Evolutionary conservation across 2,329 filamentous ascomycete genomes (phyloP), one percentile per base, ranked within the genome.

Genomic region (Tricladium varicosporioides): DNA sequence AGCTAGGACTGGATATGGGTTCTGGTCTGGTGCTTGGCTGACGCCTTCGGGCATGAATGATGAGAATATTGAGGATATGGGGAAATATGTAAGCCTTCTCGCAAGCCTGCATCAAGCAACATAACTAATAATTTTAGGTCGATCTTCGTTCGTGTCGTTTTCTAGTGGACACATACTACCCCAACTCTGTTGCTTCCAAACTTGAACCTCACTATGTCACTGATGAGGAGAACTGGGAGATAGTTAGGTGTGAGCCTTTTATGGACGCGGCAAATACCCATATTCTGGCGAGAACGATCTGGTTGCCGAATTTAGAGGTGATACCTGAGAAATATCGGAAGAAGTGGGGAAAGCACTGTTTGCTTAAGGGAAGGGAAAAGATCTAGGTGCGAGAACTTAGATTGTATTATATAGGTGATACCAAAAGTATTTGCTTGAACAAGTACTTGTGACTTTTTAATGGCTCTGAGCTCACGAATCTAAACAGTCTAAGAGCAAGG

Each of bases 41-140:
- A 82, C 88, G 1, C 89, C 94, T 0, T 76, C 78, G 49, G 93
- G 93, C 2, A 91, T 99, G 85, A 99, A 99, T 70, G 91, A 96
- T 70, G 83, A 85, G 61, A 99, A 99, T 67, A 78, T 86, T 63
- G 92, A 97, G 72, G 94, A 99, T 70, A 71, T 81, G 60, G 82
- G 84, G 58, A 99, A 97, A 83, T 96, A 97, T 71, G 88, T 86
- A 70, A 75, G 82, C 71, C 14, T 13, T 15, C 16, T 40, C 16
- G 9, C n/a, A n/a, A n/a, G n/a, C n/a, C n/a, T n/a, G n/a, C n/a
- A n/a, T n/a, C n/a, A n/a, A n/a, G n/a, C n/a, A n/a, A n/a, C n/a
- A n/a, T n/a, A n/a, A n/a, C n/a, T n/a, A n/a, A n/a, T n/a, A n/a
- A n/a, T 5, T 14, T 36, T 58, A 86, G 81, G 78, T 85, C 36